These are phyloP conservation scores for Phyllostachys edulis DNA, from an alignment of 176 grass and related monocot genomes.

Conservation along the genomic window DNA sequence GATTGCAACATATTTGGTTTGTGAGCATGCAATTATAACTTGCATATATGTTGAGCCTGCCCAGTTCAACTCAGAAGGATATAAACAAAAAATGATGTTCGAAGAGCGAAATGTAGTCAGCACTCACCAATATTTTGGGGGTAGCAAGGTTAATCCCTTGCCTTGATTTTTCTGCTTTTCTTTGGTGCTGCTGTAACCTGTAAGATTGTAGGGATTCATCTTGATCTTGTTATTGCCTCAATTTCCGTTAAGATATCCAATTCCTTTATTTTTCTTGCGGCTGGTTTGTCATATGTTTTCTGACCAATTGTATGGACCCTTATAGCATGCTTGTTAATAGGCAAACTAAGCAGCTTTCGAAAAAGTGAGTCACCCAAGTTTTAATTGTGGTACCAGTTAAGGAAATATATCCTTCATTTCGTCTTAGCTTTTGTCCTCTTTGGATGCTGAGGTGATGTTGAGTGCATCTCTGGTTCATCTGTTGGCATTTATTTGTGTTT, in stretches of 20 bases:
- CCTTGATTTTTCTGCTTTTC: background rate
- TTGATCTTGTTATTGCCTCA: background rate
- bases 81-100: background rate
- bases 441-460: background rate
- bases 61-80: background rate
- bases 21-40: background rate
- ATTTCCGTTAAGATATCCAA: background rate
- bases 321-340: conserved; percentile 19
- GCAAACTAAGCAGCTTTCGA: background rate
- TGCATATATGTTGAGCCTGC: background rate
- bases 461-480: conserved; percentile 4
- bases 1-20: background rate
- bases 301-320: background rate
- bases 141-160: background rate
- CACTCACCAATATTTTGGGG: background rate
- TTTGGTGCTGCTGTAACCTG: background rate
- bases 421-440: background rate
- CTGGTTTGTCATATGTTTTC: background rate
- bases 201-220: background rate
- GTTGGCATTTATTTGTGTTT: background rate
- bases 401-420: background rate
- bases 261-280: background rate
- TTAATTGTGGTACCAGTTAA: background rate
- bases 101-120: background rate
- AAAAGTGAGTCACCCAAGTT: background rate